A percentile compares a stretch with the other conserved stretches of the same genome.
phyloP scores from a whole-genome alignment of 139 green algal genomes.

The Closterium sp. region DNA sequence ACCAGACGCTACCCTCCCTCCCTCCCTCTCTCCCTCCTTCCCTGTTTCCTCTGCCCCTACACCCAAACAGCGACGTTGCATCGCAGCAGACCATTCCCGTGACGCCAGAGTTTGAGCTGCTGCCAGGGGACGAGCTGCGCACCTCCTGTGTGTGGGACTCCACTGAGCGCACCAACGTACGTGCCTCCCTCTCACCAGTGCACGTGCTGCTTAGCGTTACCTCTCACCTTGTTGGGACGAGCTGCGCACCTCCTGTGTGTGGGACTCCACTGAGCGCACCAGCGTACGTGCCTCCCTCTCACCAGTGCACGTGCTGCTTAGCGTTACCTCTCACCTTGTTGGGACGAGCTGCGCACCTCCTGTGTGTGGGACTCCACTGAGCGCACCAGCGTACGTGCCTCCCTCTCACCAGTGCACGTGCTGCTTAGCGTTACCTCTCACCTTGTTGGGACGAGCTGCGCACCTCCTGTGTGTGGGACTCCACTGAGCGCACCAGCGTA shows the following conservation, averaged over 20 bases:
- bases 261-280: neutral
- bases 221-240: too few species aligned
- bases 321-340: too few species aligned
- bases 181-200: neutral
- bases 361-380: neutral
- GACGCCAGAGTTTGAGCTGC: neutral
- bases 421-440: too few species aligned
- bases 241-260: neutral
- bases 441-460: neutral
- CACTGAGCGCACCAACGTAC: neutral
- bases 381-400: neutral
- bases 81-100: neutral
- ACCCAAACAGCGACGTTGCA: neutral
- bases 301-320: neutral
- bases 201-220: too few species aligned
- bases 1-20: neutral
- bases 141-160: neutral
- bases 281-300: neutral
- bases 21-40: neutral
- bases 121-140: neutral
- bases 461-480: neutral
- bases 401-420: neutral
- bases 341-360: neutral
- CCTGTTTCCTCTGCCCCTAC: neutral
- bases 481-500: neutral